Conservation (phyloP, 2,329 filamentous ascomycete genomes). For the Fusarium siculi region DNA sequence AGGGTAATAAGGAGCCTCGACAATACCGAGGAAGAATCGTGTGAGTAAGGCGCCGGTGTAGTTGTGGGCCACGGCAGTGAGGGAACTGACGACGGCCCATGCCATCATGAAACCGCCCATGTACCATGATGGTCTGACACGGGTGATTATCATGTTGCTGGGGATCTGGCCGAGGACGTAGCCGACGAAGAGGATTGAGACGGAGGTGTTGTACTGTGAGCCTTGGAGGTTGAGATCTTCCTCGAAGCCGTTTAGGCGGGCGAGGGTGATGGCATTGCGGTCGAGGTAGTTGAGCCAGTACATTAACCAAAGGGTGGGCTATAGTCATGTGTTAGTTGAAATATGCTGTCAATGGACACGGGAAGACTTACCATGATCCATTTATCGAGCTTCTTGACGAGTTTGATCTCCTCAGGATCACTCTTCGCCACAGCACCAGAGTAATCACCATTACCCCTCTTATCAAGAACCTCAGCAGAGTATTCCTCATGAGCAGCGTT, state of each 20-base stretch:
- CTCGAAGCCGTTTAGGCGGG: constrained; percentile 64
- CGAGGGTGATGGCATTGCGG: constrained; percentile 67
- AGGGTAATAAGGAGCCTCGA: constrained; percentile 54
- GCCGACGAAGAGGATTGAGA: constrained; percentile 53
- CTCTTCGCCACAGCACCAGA: constrained; percentile 37
- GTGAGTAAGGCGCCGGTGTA: constrained; percentile 55
- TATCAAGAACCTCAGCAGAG: constrained; percentile 32
- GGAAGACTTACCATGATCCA: constrained; percentile 29
- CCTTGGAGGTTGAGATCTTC: constrained; percentile 61
- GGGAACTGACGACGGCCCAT: constrained; percentile 55
- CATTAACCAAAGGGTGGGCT: constrained; percentile 53
- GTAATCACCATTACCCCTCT: constrained; percentile 33
- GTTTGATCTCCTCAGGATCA: constrained; percentile 34
- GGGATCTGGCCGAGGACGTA: constrained; percentile 50
- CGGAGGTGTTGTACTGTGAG: constrained; percentile 48
- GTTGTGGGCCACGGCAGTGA: constrained; percentile 54
- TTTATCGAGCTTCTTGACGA: constrained; percentile 34
- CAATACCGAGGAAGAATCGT: constrained; percentile 55
- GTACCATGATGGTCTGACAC: constrained; percentile 57
- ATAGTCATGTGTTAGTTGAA: background rate
- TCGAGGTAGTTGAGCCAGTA: constrained; percentile 58
- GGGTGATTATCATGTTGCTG: constrained; percentile 55
- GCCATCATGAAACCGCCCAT: constrained; percentile 51
- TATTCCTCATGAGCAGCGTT: constrained; percentile 31
- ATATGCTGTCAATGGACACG: too few relatives aligned